Evolutionary conservation across 805 yeast species (phyloP).

Genomic region (Candida incommunis): DNA sequence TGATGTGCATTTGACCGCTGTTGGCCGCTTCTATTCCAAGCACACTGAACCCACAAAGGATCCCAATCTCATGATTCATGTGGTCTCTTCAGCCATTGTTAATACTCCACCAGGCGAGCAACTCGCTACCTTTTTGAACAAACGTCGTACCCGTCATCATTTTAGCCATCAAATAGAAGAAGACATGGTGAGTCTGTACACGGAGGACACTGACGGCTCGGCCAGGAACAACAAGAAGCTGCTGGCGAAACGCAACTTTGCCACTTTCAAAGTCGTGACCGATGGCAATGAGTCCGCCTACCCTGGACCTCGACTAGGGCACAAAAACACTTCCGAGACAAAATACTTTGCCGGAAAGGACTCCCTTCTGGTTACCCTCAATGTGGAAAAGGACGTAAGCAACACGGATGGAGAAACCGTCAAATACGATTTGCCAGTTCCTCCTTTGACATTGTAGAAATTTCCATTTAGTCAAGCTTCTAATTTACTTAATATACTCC

Average conservation of each 20-base stretch:
- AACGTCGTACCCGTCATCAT: conserved; percentile 53
- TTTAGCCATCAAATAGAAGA: conserved; percentile 57
- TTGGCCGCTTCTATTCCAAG: conserved; percentile 59
- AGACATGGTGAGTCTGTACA: conserved; percentile 65
- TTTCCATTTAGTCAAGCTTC: too few species aligned
- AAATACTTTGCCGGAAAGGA: conserved; percentile 42
- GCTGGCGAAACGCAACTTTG: conserved; percentile 43
- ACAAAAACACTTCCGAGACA: conserved; percentile 3
- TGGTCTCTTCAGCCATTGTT: conserved; percentile 79
- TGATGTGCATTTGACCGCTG: conserved; percentile 81
- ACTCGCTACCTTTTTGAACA: conserved; percentile 62
- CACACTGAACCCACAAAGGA: conserved; percentile 50
- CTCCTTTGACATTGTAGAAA: conserved; percentile 21
- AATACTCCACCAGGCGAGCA: conserved; percentile 89
- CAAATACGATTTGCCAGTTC: conserved; percentile 59
- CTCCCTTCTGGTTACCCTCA: conserved; percentile 54
- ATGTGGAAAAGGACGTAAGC: conserved; percentile 49
- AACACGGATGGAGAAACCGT: conserved; percentile 38
- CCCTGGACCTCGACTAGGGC: conserved; percentile 9
- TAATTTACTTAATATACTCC: too few species aligned
- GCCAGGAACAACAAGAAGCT: conserved; percentile 35
- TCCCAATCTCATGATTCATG: conserved; percentile 64
- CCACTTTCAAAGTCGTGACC: conserved; percentile 24
- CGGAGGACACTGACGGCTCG: conserved; percentile 40
- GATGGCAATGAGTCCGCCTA: conserved; percentile 2